Conservation (phyloP, 306 rosid genomes). For the Quercus engelmannii region DNA sequence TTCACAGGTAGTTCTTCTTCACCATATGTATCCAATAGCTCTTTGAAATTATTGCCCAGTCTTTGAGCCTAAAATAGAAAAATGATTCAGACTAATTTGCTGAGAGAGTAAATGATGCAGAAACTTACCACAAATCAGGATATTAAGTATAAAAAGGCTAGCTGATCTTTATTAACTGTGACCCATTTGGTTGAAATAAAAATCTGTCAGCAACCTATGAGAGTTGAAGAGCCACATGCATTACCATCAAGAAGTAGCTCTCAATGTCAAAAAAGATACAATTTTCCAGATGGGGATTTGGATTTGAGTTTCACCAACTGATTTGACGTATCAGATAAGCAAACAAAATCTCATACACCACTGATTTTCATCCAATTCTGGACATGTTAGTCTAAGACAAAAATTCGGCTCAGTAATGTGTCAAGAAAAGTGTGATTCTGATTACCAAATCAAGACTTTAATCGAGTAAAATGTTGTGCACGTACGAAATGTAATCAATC, state of each 20-base stretch:
- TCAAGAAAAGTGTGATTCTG: neutral
- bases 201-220: neutral
- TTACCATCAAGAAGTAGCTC: neutral
- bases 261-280: neutral
- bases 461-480: neutral
- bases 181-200: neutral
- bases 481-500: too few relatives aligned
- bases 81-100: neutral
- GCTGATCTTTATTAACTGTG: neutral
- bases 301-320: neutral
- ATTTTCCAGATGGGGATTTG: too few relatives aligned
- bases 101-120: neutral
- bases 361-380: neutral
- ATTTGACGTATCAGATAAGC: neutral
- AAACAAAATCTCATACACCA: neutral
- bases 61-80: slow-evolving; percentile 54
- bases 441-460: neutral
- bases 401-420: neutral
- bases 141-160: neutral
- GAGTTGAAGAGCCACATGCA: neutral
- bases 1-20: slow-evolving; percentile 44
- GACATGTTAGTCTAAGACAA: neutral
- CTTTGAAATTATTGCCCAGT: slow-evolving; percentile 51
- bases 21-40: slow-evolving; percentile 33
- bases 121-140: neutral